Evolutionary conservation across 345 rosid genomes (phyloP).

Genomic region (Chamaenerion angustifolium): DNA sequence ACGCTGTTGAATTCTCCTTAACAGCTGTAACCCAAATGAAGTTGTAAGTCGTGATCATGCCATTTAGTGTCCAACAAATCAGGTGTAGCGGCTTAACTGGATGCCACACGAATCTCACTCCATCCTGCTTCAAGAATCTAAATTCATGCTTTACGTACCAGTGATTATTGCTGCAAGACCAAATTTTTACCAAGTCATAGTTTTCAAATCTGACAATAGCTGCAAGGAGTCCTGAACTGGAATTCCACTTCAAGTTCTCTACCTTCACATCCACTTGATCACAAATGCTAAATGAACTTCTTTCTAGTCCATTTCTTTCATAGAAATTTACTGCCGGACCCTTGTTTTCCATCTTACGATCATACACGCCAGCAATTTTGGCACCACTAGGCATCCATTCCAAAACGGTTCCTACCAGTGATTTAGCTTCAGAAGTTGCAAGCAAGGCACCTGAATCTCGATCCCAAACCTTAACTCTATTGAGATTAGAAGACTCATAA

Average conservation of each 20-base stretch:
- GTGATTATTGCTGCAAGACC: constrained; percentile 80
- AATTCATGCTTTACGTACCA: constrained; percentile 91
- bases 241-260: constrained; percentile 76
- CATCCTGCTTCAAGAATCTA: constrained; percentile 44
- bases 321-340: constrained; percentile 57
- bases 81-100: constrained; percentile 78
- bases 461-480: constrained; percentile 87
- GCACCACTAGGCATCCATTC: constrained; percentile 99
- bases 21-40: constrained; percentile 74
- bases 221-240: constrained; percentile 78
- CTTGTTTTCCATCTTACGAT: constrained; percentile 35
- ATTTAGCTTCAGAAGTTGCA: constrained; percentile 58
- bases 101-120: constrained; percentile 82
- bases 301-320: constrained; percentile 81
- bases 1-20: constrained; percentile 63
- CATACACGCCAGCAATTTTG: constrained; percentile 69
- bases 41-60: constrained; percentile 47
- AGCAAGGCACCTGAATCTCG: constrained; percentile 66
- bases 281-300: constrained; percentile 53
- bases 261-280: constrained; percentile 33
- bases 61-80: constrained; percentile 73
- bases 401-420: constrained; percentile 49
- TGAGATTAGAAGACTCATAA: constrained; percentile 18
- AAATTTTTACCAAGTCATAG: constrained; percentile 53
- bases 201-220: constrained; percentile 47